A percentile compares a stretch with the other conserved stretches of the same genome.
Conservation (phyloP, 1,139 yeast species). For the Debaryomyces sp. region DNA sequence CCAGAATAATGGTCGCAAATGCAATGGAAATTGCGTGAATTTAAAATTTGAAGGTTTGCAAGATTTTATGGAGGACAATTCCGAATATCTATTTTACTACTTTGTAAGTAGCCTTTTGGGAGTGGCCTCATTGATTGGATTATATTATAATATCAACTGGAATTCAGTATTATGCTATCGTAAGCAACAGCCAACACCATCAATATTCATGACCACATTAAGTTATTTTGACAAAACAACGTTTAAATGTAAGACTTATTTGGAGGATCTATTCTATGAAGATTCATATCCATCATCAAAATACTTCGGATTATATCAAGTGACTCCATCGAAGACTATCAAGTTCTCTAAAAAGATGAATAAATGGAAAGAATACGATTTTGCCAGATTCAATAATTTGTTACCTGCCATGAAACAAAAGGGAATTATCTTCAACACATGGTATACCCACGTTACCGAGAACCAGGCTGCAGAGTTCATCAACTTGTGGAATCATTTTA, state of each 20-base stretch:
- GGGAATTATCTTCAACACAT: neutral
- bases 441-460: neutral
- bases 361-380: neutral
- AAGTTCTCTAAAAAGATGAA: neutral
- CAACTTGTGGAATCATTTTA: neutral
- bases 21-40: neutral
- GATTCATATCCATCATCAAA: conserved; percentile 2
- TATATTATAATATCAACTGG: conserved; percentile 4
- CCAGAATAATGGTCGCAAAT: neutral
- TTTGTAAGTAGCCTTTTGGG: conserved; percentile 13
- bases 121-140: neutral
- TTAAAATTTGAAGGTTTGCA: conserved; percentile 12
- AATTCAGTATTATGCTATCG: neutral
- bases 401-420: neutral
- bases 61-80: conserved; percentile 19
- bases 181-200: neutral
- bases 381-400: neutral
- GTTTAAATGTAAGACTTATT: neutral
- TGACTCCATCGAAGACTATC: neutral
- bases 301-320: conserved; percentile 6
- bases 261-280: conserved; percentile 10
- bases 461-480: neutral
- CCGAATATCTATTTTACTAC: conserved; percentile 23
- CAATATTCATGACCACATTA: neutral
- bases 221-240: neutral